phyloP scores from a whole-genome alignment of 768 basidiomycete species.

The Leucosporidium yakuticum region DNA sequence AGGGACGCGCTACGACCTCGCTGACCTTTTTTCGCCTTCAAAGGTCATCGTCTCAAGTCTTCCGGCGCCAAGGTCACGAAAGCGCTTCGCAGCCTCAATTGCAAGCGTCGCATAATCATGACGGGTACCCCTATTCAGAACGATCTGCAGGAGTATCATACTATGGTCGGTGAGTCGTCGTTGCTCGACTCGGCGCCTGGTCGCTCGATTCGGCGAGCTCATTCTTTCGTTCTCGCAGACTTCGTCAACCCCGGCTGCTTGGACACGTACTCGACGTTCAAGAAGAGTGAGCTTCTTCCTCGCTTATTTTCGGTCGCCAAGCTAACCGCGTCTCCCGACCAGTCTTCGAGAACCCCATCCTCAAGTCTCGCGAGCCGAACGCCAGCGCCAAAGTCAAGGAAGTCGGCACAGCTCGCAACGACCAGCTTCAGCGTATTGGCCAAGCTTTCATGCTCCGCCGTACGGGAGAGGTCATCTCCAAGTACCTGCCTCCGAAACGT shows the following conservation, averaged over 20 bases:
- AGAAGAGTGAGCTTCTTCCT: conserved; percentile 33
- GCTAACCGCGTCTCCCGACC: conserved; percentile 37
- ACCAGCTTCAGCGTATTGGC: conserved; percentile 54
- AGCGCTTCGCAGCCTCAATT: conserved; percentile 73
- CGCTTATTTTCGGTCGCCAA: rapidly evolving
- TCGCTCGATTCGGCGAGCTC: background rate
- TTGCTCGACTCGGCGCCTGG: background rate
- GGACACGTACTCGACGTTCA: conserved; percentile 46
- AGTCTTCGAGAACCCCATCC: conserved; percentile 79
- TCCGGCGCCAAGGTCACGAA: conserved; percentile 81
- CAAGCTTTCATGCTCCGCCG: conserved; percentile 72
- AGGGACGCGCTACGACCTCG: background rate
- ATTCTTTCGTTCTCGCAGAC: conserved; percentile 56
- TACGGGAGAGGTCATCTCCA: conserved; percentile 71
- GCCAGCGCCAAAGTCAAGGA: conserved; percentile 66
- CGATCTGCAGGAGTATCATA: conserved; percentile 87
- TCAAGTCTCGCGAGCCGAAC: conserved; percentile 73
- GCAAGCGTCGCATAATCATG: conserved; percentile 73
- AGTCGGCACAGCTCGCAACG: conserved; percentile 66
- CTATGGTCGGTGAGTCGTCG: conserved; percentile 63
- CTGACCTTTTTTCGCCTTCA: background rate
- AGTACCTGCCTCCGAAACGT: conserved; percentile 89
- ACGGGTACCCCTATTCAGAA: conserved; percentile 96
- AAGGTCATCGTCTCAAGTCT: conserved; percentile 83
- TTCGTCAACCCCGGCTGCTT: conserved; percentile 91